Conservation (phyloP, 2,329 filamentous ascomycete genomes). For the Fusarium ramigenum region DNA sequence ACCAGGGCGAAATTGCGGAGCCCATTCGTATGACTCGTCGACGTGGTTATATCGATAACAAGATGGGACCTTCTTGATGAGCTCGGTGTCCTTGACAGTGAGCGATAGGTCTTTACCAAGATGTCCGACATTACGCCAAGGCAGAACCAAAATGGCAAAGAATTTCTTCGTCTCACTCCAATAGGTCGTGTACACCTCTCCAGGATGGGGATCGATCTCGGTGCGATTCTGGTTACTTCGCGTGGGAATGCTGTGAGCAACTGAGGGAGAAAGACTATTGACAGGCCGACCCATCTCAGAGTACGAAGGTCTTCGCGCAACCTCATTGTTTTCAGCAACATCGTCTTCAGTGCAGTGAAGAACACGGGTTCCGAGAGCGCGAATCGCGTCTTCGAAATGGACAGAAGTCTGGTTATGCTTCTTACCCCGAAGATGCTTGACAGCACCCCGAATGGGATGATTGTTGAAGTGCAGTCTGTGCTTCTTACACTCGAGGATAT, state of each 20-base stretch:
- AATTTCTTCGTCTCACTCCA: neutral
- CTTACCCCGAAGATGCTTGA: neutral
- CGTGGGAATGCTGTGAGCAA: neutral
- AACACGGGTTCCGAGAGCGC: slow-evolving; percentile 5
- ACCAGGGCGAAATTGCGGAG: neutral
- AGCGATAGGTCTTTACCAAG: neutral
- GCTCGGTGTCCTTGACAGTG: neutral
- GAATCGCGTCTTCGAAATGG: neutral
- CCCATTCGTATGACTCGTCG: neutral
- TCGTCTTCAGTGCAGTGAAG: neutral
- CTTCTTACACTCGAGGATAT: slow-evolving; percentile 15
- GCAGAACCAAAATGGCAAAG: neutral
- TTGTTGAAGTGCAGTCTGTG: neutral
- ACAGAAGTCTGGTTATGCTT: neutral
- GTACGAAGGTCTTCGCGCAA: neutral
- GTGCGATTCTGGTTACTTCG: neutral
- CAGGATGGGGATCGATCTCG: neutral
- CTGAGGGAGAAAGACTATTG: fast-evolving
- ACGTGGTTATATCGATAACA: neutral
- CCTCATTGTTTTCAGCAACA: neutral
- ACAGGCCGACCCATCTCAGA: neutral
- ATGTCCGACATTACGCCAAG: neutral
- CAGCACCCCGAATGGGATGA: neutral
- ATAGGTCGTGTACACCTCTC: neutral
- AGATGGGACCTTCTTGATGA: neutral